These are phyloP conservation scores for Bathelium albidoporum DNA, from an alignment of 495 filamentous ascomycete species.

Conservation along the genomic window DNA sequence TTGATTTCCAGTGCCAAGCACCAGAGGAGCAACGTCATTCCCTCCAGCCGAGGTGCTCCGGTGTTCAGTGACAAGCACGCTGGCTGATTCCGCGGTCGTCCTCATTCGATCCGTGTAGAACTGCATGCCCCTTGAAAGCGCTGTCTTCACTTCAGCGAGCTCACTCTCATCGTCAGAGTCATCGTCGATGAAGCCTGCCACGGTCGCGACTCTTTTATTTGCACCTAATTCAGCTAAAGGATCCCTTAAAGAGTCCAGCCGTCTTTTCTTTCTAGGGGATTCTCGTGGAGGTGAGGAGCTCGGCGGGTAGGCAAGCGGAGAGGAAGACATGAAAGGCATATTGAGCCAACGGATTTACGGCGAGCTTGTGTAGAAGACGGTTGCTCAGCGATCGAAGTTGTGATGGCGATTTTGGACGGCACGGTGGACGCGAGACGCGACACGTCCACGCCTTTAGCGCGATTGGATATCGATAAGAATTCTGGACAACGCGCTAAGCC, in stretches of 20 bases:
- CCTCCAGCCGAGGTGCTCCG: no score
- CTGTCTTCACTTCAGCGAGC: slow-evolving; percentile 12
- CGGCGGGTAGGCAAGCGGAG: slow-evolving; percentile 47
- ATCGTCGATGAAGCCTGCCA: slow-evolving; percentile 19
- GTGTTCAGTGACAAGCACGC: background rate
- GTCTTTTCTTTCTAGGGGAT: slow-evolving; percentile 23
- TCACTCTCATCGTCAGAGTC: slow-evolving; percentile 27
- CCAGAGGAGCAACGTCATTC: background rate
- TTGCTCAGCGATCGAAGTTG: no score
- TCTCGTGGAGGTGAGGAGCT: slow-evolving; percentile 41
- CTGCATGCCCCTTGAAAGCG: slow-evolving; percentile 12
- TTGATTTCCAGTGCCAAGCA: background rate
- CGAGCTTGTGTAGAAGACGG: no score
- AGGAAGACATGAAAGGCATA: slow-evolving; percentile 58
- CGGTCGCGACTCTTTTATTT: slow-evolving; percentile 10
- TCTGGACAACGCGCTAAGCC: no score
- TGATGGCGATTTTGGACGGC: slow-evolving; percentile 31
- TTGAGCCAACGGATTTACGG: no score
- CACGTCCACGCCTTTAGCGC: background rate
- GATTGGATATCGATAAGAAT: background rate
- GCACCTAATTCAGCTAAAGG: slow-evolving; percentile 20
- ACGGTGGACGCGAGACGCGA: background rate
- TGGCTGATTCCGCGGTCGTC: background rate
- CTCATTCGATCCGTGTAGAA: background rate
- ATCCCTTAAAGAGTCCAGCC: slow-evolving; percentile 13